Evolutionary conservation across 2,329 filamentous ascomycete species (phyloP).

Genomic region (Arthrobotrys pseudoclavata): DNA sequence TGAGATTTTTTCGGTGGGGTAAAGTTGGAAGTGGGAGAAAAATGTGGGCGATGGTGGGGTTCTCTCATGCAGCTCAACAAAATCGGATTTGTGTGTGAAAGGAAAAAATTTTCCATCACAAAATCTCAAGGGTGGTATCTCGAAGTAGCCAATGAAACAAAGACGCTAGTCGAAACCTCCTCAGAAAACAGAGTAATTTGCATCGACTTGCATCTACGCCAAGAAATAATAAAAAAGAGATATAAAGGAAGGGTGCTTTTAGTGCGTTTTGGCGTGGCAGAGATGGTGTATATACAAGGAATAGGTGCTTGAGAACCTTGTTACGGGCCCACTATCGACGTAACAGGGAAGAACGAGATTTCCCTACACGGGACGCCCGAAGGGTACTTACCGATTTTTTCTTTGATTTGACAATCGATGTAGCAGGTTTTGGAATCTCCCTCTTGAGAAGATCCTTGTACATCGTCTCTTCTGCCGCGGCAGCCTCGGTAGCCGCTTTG

Average conservation of each 20-base stretch:
- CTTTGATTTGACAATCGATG: constrained; percentile 58
- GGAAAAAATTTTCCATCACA: constrained; percentile 51
- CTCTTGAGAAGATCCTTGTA: constrained; percentile 52
- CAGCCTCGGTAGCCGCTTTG: constrained; percentile 55
- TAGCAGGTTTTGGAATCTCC: constrained; percentile 52
- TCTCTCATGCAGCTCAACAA: constrained; percentile 56
- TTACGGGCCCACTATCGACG: constrained; percentile 52
- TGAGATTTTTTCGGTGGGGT: constrained; percentile 52
- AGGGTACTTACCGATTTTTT: constrained; percentile 60
- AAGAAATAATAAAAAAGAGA: constrained; percentile 56
- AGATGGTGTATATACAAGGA: constrained; percentile 61
- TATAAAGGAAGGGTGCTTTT: constrained; percentile 52
- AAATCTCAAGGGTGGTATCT: constrained; percentile 40
- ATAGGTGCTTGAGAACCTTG: constrained; percentile 40
- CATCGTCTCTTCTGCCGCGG: constrained; percentile 48
- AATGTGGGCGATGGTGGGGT: constrained; percentile 41
- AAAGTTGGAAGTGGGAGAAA: constrained; percentile 22
- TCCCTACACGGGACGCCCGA: constrained; percentile 57
- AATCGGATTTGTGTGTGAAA: too few species aligned
- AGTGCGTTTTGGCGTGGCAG: constrained; percentile 57
- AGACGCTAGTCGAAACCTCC: constrained; percentile 56
- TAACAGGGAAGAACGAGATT: constrained; percentile 58
- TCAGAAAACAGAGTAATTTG: constrained; percentile 29
- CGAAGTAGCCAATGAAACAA: constrained; percentile 56
- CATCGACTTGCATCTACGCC: constrained; percentile 56